phyloP scores from a whole-genome alignment of 257 asterid genomes.

The Perilla frutescens region DNA sequence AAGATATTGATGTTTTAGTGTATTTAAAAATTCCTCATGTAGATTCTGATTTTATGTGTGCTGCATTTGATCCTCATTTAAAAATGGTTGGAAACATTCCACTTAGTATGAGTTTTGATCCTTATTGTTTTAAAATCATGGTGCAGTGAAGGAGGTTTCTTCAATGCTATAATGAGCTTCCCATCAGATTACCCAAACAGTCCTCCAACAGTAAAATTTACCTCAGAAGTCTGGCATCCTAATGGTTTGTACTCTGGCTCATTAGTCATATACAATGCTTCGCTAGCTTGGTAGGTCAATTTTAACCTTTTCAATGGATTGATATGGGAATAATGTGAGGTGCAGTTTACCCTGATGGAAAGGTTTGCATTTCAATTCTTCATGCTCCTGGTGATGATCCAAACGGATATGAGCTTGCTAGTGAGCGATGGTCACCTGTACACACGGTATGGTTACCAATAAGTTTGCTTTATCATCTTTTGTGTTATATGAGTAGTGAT shows the following conservation, averaged over 20 bases:
- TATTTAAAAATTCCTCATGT: background rate
- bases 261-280: background rate
- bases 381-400: constrained; percentile 99
- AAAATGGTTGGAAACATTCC: constrained; percentile 2
- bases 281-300: constrained; percentile 1
- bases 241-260: constrained; percentile 67
- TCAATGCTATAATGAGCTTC: constrained; percentile 96
- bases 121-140: constrained; percentile 37
- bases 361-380: constrained; percentile 96
- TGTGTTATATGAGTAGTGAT: background rate
- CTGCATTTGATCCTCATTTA: too few species aligned
- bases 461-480: constrained; percentile 16
- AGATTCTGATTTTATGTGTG: constrained; percentile 17
- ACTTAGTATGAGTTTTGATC: constrained; percentile 20
- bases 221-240: constrained; percentile 98
- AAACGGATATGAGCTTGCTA: constrained; percentile 96
- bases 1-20: background rate
- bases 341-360: constrained; percentile 94
- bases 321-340: constrained; percentile 14
- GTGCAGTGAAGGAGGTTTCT: constrained; percentile 98
- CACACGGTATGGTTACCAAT: constrained; percentile 75
- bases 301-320: constrained; percentile 30
- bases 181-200: constrained; percentile 90
- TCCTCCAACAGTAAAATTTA: constrained; percentile 95
- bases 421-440: constrained; percentile 99